A percentile compares a stretch with the other conserved stretches of the same genome.
Evolutionary conservation across 306 rosid species (phyloP).

Genomic region (Vigna nakashimae): DNA sequence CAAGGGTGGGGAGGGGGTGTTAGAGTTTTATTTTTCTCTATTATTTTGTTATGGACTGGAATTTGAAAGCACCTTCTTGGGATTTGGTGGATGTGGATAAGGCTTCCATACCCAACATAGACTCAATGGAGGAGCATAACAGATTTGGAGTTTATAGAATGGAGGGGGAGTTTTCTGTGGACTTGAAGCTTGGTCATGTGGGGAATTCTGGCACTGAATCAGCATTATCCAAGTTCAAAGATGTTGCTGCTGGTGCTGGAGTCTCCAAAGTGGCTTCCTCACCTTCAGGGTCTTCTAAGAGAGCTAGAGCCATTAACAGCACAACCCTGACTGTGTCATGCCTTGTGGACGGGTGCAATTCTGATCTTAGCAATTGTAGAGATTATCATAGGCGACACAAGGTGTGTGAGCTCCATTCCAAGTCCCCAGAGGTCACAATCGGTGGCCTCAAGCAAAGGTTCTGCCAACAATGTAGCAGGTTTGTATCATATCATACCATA

Average conservation of each 20-base stretch:
- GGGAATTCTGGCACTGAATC: slow-evolving; percentile 51
- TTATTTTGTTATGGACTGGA: slow-evolving; percentile 75
- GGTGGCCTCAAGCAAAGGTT: slow-evolving; percentile 69
- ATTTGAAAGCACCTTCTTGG: slow-evolving; percentile 63
- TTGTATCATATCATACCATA: neutral
- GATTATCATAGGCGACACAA: slow-evolving; percentile 83
- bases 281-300: slow-evolving; percentile 60
- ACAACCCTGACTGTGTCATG: slow-evolving; percentile 58
- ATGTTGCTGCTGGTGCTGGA: slow-evolving; percentile 45
- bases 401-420: slow-evolving; percentile 81
- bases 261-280: slow-evolving; percentile 54
- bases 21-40: neutral
- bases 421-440: slow-evolving; percentile 73
- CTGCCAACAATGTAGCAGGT: slow-evolving; percentile 64
- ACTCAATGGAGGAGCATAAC: slow-evolving; percentile 55
- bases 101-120: slow-evolving; percentile 60
- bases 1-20: slow-evolving; percentile 25
- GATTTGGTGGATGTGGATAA: slow-evolving; percentile 38
- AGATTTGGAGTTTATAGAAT: slow-evolving; percentile 56
- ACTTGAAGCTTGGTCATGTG: slow-evolving; percentile 89
- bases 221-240: slow-evolving; percentile 49
- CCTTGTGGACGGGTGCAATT: slow-evolving; percentile 77
- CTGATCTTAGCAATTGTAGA: slow-evolving; percentile 79
- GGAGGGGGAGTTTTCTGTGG: slow-evolving; percentile 72
- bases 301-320: slow-evolving; percentile 51